phyloP scores from a whole-genome alignment of 768 basidiomycete genomes.

The Tephrocybe sp. region DNA sequence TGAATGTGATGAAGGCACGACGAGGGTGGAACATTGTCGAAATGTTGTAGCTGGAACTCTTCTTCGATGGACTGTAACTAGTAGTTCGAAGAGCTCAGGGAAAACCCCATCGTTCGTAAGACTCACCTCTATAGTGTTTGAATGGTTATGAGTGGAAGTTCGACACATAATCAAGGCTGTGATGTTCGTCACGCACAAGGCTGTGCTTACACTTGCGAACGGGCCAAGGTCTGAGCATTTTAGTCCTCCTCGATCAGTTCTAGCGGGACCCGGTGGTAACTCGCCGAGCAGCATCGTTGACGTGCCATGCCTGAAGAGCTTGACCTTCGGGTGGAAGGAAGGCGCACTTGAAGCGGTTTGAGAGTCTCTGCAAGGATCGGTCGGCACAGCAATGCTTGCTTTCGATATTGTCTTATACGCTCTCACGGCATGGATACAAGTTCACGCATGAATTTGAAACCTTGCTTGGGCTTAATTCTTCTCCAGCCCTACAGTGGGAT shows the following conservation, averaged over 20 bases:
- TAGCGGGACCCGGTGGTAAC: conserved; percentile 25
- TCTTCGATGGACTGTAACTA: conserved; percentile 1
- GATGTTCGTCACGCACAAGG: conserved; percentile 53
- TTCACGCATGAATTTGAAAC: too few relatives aligned
- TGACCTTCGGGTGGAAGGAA: conserved; percentile 15
- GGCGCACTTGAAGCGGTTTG: conserved; percentile 3
- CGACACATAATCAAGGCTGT: conserved; percentile 40
- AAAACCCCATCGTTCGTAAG: too few relatives aligned
- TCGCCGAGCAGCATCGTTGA: conserved; percentile 18
- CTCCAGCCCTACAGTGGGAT: conserved; percentile 4
- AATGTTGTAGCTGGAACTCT: too few relatives aligned
- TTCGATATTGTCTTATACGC: background rate
- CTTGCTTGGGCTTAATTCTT: too few relatives aligned
- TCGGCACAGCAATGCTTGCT: conserved; percentile 1
- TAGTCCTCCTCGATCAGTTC: conserved; percentile 24
- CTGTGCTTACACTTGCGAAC: conserved; percentile 28
- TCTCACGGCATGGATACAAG: background rate
- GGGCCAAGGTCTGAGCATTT: conserved; percentile 38
- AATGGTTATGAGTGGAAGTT: too few relatives aligned
- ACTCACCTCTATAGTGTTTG: too few relatives aligned
- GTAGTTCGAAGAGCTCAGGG: too few relatives aligned
- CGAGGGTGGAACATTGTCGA: too few relatives aligned
- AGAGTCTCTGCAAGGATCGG: conserved; percentile 29
- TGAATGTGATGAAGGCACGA: background rate
- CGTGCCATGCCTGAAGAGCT: conserved; percentile 10